Evolutionary conservation across 805 yeast species (phyloP), one percentile per base, ranked within the genome.

Genomic region (Cyberlindnera maritima): DNA sequence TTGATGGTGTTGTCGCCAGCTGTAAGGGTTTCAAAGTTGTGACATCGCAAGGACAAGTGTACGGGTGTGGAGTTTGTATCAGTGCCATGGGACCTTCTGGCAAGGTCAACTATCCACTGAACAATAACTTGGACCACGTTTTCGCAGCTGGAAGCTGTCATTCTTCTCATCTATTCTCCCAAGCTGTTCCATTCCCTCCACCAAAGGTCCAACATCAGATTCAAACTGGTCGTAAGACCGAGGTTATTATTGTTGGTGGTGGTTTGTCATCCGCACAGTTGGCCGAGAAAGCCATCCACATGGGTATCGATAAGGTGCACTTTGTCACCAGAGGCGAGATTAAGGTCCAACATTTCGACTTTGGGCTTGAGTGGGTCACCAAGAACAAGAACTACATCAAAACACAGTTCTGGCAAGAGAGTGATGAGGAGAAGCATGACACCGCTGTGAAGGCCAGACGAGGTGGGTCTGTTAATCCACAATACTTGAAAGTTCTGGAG

Each of bases 301-400:
- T 52, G 8, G 71, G 71, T 1, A 57, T 70, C 12, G 46, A 53
- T 12, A 61, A 63, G 19, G 69, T 71, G 1, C 62, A 65, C 35
- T 59, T 70, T 6, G 44, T 72, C 12, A 52, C 70, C 12, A 55
- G 77, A 35, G 54, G 59, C 20, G 70, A 74, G 1, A 47, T 71
- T 29, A 72, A 70, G 46, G 64, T 72, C 40, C 72, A 74, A 55
- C 77, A 73, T 49, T 74, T 74, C 58, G 77, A 73, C 47, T 72
- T 73, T 50, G 75, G 71, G 49, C 58, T 73, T 39, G 77, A 73
- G 46, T 74, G 77, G 77, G 77, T 73, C 15, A 70, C 77, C n/a
- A 74, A 73, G 50, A 73, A 71, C 56, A 68, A 69, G 48, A 74
- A 72, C 47, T 70, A 68, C 21, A 68, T 70, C 56, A 72, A 71